Evolutionary conservation across 345 rosid species (phyloP).

Genomic region (Aquilaria sinensis): DNA sequence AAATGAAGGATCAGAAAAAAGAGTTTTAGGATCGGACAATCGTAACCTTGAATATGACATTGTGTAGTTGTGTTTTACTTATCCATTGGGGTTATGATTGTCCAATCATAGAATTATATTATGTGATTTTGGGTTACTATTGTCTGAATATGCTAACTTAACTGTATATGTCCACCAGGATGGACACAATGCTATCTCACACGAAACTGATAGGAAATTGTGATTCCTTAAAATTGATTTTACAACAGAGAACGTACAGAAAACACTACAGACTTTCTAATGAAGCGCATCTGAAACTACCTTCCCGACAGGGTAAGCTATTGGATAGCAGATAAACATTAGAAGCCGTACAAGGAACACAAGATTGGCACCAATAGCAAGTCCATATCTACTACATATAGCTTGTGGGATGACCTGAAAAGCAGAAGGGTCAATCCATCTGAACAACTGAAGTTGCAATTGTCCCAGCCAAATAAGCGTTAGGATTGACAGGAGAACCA

Average conservation of each 20-base stretch:
- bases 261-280: not conserved
- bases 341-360: constrained; percentile 76
- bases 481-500: not conserved
- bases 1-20: no score
- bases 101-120: no score
- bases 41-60: no score
- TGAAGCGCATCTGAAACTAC: constrained; percentile 22
- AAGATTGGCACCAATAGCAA: constrained; percentile 88
- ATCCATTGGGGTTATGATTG: no score
- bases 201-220: no score
- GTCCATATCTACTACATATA: constrained; percentile 87
- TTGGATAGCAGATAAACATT: constrained; percentile 80
- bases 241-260: not conserved
- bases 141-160: no score
- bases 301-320: constrained; percentile 91
- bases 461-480: not conserved
- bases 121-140: no score
- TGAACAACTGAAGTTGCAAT: constrained; percentile 8
- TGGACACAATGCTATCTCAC: no score
- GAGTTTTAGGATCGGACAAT: no score
- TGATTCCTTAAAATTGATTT: no score
- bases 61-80: no score
- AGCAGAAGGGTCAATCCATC: constrained; percentile 1
- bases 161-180: no score
- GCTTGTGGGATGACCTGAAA: constrained; percentile 95